Conservation (phyloP, 2,329 filamentous ascomycete genomes). For the Paraphoma sp. region DNA sequence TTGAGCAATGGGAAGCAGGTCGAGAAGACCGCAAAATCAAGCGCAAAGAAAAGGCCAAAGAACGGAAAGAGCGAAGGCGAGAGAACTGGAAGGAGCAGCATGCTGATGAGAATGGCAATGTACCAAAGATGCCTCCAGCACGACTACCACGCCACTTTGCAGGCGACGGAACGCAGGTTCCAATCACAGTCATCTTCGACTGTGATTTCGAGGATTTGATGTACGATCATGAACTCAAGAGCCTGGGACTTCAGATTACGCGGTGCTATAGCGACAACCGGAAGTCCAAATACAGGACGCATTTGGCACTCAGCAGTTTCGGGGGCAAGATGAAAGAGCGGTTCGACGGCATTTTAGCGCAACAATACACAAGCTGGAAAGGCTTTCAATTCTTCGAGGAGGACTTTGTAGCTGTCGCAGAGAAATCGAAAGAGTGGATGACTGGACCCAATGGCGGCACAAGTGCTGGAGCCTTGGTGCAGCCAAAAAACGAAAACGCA, state of each 20-base stretch:
- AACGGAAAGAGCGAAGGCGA: constrained; percentile 60
- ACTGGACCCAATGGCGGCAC: constrained; percentile 62
- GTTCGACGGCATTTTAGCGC: constrained; percentile 76
- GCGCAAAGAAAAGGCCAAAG: constrained; percentile 63
- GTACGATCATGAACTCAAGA: constrained; percentile 84
- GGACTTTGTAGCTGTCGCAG: constrained; percentile 75
- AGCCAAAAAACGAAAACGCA: constrained; percentile 1
- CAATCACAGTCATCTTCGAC: constrained; percentile 83
- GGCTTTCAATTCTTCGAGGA: constrained; percentile 75
- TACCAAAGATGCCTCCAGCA: constrained; percentile 21
- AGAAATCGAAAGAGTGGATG: constrained; percentile 74
- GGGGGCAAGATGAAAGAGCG: constrained; percentile 75
- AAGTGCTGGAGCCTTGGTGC: constrained; percentile 65
- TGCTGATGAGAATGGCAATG: constrained; percentile 26
- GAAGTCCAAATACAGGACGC: constrained; percentile 69
- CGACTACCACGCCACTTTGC: constrained; percentile 26
- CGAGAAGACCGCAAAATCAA: constrained; percentile 65
- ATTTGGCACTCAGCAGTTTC: constrained; percentile 81
- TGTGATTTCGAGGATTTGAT: constrained; percentile 93
- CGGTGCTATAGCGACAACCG: constrained; percentile 89
- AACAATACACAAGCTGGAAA: constrained; percentile 80
- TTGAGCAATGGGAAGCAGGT: constrained; percentile 77
- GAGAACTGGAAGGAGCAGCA: constrained; percentile 51
- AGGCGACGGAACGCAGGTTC: constrained; percentile 64
- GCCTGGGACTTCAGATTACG: constrained; percentile 82